Evolutionary conservation across 164 flowering plant species (phyloP).

Genomic region (Stephania cephalantha): DNA sequence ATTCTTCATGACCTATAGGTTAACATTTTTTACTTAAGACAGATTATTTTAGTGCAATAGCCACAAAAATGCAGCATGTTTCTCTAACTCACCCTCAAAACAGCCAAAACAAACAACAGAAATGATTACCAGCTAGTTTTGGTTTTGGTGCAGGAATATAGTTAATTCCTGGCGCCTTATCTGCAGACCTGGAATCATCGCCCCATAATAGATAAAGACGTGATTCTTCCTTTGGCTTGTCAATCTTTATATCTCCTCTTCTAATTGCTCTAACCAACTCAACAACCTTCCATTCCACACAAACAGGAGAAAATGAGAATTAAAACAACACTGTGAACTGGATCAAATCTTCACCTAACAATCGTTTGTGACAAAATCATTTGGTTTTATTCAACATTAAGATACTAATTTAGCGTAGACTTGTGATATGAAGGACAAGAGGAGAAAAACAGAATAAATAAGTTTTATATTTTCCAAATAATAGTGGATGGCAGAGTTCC

Average conservation of each 20-base stretch:
- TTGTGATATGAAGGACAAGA: not conserved
- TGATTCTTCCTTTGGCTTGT: constrained; percentile 71
- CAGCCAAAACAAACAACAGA: not conserved
- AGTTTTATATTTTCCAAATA: not conserved
- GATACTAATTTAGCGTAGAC: not conserved
- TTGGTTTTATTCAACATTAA: not conserved
- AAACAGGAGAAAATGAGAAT: constrained; percentile 13
- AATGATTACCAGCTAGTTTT: constrained; percentile 62
- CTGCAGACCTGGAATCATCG: constrained; percentile 60
- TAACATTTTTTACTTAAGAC: not conserved
- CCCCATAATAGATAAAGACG: constrained; percentile 62
- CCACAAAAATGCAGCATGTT: not conserved
- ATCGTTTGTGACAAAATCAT: not conserved
- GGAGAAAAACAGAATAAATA: not conserved
- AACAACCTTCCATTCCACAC: constrained; percentile 47
- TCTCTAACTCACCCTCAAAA: not conserved
- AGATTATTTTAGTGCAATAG: not conserved
- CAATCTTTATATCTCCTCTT: constrained; percentile 65
- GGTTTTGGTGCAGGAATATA: constrained; percentile 87
- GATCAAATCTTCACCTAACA: not conserved
- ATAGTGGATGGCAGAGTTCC: not conserved
- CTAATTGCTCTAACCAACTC: constrained; percentile 58
- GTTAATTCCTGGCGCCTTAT: constrained; percentile 47
- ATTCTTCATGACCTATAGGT: constrained; percentile 84
- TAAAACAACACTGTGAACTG: not conserved